A percentile compares a stretch with the other conserved stretches of the same genome.
These are phyloP conservation scores for Micractinium sp. DNA, from an alignment of 139 green algal species.

Conservation along the genomic window DNA sequence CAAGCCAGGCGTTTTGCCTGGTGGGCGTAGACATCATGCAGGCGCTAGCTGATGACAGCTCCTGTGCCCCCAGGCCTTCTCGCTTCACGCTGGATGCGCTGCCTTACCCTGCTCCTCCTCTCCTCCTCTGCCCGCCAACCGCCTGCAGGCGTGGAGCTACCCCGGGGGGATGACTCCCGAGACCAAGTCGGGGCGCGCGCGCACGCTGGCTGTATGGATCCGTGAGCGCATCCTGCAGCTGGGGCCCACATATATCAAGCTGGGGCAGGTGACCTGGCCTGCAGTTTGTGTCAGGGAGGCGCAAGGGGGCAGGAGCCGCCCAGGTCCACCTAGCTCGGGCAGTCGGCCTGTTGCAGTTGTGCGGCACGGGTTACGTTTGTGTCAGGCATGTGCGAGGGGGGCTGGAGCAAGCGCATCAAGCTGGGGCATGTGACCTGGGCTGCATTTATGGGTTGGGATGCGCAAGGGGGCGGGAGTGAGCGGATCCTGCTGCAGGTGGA, in stretches of 20 bases:
- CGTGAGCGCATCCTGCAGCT: slow-evolving; percentile 83
- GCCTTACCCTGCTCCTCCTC: background rate
- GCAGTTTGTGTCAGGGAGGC: background rate
- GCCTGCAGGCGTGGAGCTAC: slow-evolving; percentile 3
- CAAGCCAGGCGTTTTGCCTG: background rate
- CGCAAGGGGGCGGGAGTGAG: background rate
- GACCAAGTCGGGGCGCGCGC: slow-evolving; percentile 44
- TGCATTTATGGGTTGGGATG: background rate
- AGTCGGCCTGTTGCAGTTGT: too few species aligned
- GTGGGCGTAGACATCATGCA: too few species aligned
- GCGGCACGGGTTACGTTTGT: too few species aligned
- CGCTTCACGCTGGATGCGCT: background rate
- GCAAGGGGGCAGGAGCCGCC: background rate
- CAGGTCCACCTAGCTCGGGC: too few species aligned
- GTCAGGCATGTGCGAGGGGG: too few species aligned
- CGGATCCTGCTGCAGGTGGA: background rate
- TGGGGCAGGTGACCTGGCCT: background rate
- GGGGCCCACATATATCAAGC: slow-evolving; percentile 92
- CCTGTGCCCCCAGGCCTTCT: background rate
- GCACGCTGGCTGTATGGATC: slow-evolving; percentile 66
- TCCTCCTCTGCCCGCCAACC: background rate
- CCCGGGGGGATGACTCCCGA: slow-evolving; percentile 70
- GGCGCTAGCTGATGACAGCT: background rate
- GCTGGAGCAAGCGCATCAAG: too few species aligned
- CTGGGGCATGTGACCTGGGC: background rate